A percentile compares a stretch with the other conserved stretches of the same genome.
These are phyloP conservation scores for Carpinus fangiana DNA, from an alignment of 306 rosid genomes.

Conservation along the genomic window DNA sequence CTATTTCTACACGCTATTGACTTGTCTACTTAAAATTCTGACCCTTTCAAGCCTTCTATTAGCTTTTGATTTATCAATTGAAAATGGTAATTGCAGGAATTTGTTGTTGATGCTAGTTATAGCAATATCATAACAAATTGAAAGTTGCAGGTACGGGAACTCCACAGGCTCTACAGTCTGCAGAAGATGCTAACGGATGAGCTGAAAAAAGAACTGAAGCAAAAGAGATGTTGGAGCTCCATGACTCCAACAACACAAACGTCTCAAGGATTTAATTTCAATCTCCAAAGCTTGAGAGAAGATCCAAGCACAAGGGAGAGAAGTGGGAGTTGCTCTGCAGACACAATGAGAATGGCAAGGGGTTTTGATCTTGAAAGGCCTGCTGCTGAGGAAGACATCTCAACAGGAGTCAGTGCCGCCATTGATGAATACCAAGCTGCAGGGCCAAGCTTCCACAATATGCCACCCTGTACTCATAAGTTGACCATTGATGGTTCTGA, in stretches of 20 bases:
- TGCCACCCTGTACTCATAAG: slow-evolving; percentile 32
- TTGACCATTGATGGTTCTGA: slow-evolving; percentile 37
- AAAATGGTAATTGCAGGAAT: slow-evolving; percentile 1
- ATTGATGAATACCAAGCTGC: slow-evolving; percentile 46
- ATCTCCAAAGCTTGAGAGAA: slow-evolving; percentile 47
- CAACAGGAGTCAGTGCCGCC: slow-evolving; percentile 32
- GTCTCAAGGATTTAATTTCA: slow-evolving; percentile 35
- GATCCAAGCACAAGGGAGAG: slow-evolving; percentile 59
- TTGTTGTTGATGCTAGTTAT: slow-evolving; percentile 14
- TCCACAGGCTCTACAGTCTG: slow-evolving; percentile 72
- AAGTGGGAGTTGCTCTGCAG: slow-evolving; percentile 83
- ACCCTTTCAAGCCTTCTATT: slow-evolving; percentile 1
- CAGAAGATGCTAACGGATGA: slow-evolving; percentile 83
- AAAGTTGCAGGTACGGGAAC: slow-evolving; percentile 72
- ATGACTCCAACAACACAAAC: slow-evolving; percentile 31
- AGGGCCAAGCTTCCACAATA: slow-evolving; percentile 42
- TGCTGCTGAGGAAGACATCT: slow-evolving; percentile 52
- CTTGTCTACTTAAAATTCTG: background rate
- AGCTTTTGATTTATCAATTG: slow-evolving; percentile 3
- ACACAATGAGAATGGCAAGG: slow-evolving; percentile 47
- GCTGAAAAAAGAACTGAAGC: slow-evolving; percentile 44
- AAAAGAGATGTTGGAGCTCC: slow-evolving; percentile 37
- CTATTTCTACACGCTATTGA: background rate
- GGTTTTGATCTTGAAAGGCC: slow-evolving; percentile 80
- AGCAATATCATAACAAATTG: slow-evolving; percentile 13